phyloP scores from a whole-genome alignment of 139 green algal genomes.

The Picochlorum sp. region DNA sequence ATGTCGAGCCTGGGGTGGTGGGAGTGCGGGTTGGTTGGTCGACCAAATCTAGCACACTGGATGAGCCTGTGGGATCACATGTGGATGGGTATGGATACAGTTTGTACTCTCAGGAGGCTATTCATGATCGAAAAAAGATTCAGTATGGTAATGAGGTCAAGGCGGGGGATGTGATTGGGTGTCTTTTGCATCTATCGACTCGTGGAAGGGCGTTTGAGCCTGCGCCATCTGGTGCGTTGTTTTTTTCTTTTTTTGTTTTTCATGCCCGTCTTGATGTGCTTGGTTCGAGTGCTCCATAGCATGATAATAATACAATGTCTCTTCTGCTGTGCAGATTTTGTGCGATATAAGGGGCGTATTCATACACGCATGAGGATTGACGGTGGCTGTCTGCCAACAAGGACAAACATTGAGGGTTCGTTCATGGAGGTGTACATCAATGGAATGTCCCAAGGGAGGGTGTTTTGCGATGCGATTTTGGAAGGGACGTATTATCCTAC shows the following conservation, averaged over 20 bases:
- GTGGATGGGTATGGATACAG: slow-evolving; percentile 58
- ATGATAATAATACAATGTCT: no score
- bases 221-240: slow-evolving; percentile 1
- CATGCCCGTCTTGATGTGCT: slow-evolving; percentile 2
- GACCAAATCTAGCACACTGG: slow-evolving; percentile 60
- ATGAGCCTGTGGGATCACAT: slow-evolving; percentile 68
- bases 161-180: slow-evolving; percentile 49
- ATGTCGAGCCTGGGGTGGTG: slow-evolving; percentile 54
- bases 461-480: slow-evolving; percentile 35
- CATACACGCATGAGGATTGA: slow-evolving; percentile 38
- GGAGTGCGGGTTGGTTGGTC: slow-evolving; percentile 67
- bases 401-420: slow-evolving; percentile 34
- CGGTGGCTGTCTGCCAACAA: slow-evolving; percentile 16
- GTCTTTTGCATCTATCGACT: slow-evolving; percentile 37
- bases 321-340: slow-evolving; percentile 27
- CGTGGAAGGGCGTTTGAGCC: slow-evolving; percentile 21
- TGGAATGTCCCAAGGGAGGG: slow-evolving; percentile 54
- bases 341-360: slow-evolving; percentile 38
- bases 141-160: slow-evolving; percentile 39
- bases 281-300: no score
- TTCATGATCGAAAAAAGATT: slow-evolving; percentile 37
- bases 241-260: slow-evolving; percentile 12
- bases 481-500: slow-evolving; percentile 80
- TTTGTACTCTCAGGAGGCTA: slow-evolving; percentile 62
- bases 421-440: slow-evolving; percentile 64